These are phyloP conservation scores for Combretum micranthum DNA, from an alignment of 345 rosid species.

Conservation along the genomic window DNA sequence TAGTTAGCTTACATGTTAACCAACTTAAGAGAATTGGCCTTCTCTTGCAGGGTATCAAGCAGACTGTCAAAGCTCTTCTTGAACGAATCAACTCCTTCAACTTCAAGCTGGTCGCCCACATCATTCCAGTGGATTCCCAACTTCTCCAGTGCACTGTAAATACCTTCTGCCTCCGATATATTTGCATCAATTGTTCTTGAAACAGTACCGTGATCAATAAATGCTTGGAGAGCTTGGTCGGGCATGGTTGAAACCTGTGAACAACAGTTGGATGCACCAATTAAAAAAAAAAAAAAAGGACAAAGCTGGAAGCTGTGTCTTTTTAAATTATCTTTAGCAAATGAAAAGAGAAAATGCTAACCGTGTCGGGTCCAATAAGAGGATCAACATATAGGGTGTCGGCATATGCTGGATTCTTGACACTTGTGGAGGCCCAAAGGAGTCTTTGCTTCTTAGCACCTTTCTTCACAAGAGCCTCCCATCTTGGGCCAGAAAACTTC, in stretches of 20 bases:
- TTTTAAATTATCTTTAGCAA: not conserved
- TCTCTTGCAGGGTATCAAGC: constrained; percentile 89
- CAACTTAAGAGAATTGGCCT: constrained; percentile 83
- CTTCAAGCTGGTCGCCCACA: constrained; percentile 78
- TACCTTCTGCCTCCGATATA: constrained; percentile 89
- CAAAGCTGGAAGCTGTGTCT: not conserved
- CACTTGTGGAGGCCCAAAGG: constrained; percentile 96
- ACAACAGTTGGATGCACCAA: not conserved
- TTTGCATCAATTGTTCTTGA: constrained; percentile 87
- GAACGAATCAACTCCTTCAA: constrained; percentile 90
- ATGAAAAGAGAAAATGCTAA: constrained; percentile 19
- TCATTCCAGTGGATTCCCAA: constrained; percentile 81
- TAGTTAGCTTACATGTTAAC: constrained; percentile 44
- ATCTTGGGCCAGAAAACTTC: constrained; percentile 97
- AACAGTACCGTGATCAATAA: constrained; percentile 71
- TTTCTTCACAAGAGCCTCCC: constrained; percentile 91
- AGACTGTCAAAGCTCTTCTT: constrained; percentile 93
- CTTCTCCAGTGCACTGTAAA: constrained; percentile 93
- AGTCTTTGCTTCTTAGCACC: constrained; percentile 98
- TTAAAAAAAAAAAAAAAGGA: too few species aligned
- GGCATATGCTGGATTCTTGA: constrained; percentile 90
- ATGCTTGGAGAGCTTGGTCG: constrained; percentile 94
- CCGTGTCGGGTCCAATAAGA: constrained; percentile 95
- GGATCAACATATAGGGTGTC: constrained; percentile 89
- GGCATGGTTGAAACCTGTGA: constrained; percentile 96